Conservation (phyloP, 257 asterid species). For the Primulina eburnea region DNA sequence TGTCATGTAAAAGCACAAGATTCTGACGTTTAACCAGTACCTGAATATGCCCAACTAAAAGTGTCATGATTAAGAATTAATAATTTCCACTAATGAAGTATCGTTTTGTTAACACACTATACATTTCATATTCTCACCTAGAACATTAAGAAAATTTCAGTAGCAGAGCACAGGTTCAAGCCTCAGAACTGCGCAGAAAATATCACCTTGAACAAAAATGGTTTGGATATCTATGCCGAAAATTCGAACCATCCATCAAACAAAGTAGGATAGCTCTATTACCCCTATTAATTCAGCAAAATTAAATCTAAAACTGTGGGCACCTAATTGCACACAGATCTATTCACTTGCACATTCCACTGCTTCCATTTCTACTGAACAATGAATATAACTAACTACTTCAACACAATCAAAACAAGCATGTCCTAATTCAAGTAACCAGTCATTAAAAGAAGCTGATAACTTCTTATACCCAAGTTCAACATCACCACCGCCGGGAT, state of each 20-base stretch:
- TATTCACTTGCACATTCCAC: neutral
- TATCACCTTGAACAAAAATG: neutral
- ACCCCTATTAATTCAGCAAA: neutral
- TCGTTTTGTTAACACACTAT: neutral
- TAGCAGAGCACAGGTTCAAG: too few relatives aligned
- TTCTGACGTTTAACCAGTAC: neutral
- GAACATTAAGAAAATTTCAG: neutral
- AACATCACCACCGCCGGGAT: conserved; percentile 13
- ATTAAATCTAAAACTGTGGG: neutral
- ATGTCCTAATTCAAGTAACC: conserved; percentile 1
- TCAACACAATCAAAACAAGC: conserved; percentile 7
- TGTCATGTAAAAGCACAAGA: conserved; percentile 2
- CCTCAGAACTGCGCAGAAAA: neutral
- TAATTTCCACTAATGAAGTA: neutral
- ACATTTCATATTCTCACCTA: neutral
- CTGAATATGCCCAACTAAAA: conserved; percentile 8
- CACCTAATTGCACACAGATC: neutral
- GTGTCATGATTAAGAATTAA: neutral
- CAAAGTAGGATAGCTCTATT: neutral
- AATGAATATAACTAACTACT: neutral
- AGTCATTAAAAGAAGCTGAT: conserved; percentile 11
- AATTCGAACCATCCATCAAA: neutral
- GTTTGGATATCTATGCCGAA: neutral
- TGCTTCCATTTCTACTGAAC: neutral
- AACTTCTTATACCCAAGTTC: neutral